phyloP scores from a whole-genome alignment of 495 filamentous ascomycete species.

The Xylaria bambusicola region DNA sequence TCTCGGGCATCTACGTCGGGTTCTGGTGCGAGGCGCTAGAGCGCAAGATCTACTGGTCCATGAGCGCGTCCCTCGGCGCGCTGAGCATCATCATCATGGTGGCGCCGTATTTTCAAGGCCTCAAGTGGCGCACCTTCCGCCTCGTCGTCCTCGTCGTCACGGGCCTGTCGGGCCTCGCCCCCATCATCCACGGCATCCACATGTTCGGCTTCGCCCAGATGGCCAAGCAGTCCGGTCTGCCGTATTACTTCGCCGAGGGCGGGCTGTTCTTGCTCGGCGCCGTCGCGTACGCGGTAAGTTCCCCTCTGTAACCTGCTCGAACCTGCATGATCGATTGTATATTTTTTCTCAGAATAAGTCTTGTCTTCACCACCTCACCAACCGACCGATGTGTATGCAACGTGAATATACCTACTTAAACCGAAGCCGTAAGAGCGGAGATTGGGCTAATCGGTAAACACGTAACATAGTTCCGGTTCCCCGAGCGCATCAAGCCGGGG shows the following conservation, averaged over 20 bases:
- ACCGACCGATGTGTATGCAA: no score
- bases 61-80: constrained; percentile 42
- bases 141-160: constrained; percentile 48
- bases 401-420: no score
- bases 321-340: no score
- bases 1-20: constrained; percentile 52
- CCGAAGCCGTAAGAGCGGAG: neutral
- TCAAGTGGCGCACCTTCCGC: constrained; percentile 36
- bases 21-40: constrained; percentile 50
- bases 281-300: constrained; percentile 46
- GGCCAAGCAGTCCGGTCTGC: constrained; percentile 45
- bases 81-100: constrained; percentile 41
- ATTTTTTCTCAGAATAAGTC: no score
- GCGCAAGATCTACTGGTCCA: constrained; percentile 48
- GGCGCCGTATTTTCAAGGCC: constrained; percentile 48
- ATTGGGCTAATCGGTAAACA: constrained; percentile 16
- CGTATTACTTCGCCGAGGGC: constrained; percentile 45
- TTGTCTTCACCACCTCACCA: no score
- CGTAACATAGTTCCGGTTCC: constrained; percentile 38
- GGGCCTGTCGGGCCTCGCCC: constrained; percentile 49
- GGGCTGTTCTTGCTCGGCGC: constrained; percentile 40
- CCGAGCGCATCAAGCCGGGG: constrained; percentile 42
- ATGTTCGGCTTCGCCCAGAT: constrained; percentile 45
- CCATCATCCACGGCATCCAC: constrained; percentile 47
- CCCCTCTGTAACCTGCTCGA: no score